Evolutionary conservation across 2,329 filamentous ascomycete species (phyloP).

Genomic region (Calonectria ilicicola): DNA sequence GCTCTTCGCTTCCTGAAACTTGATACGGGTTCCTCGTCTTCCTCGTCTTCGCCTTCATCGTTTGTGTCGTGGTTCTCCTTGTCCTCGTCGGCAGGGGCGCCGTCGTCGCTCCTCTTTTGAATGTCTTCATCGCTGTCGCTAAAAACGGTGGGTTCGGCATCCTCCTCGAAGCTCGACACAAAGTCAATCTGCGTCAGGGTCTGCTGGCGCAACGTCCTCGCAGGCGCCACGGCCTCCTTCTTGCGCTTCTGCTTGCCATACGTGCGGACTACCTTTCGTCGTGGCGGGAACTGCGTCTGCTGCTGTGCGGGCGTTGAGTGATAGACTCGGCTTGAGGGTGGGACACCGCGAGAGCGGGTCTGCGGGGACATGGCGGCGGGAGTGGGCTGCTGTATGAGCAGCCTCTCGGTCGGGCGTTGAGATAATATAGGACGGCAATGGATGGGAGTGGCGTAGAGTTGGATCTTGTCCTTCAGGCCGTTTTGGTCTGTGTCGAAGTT

Average conservation of each 20-base stretch:
- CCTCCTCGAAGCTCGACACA: constrained; percentile 50
- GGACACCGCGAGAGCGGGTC: constrained; percentile 52
- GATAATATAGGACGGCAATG: not conserved
- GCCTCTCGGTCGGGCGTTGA: not conserved
- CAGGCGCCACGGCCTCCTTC: constrained; percentile 31
- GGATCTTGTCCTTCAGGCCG: not conserved
- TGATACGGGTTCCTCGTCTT: constrained; percentile 39
- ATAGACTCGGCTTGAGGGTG: constrained; percentile 53
- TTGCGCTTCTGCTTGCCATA: constrained; percentile 45
- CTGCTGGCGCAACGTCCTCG: constrained; percentile 50
- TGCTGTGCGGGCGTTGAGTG: constrained; percentile 51
- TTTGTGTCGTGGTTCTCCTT: constrained; percentile 30
- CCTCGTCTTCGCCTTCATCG: constrained; percentile 31
- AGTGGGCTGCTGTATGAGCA: not conserved
- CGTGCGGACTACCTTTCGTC: constrained; percentile 49
- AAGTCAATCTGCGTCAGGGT: constrained; percentile 58
- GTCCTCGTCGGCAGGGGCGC: constrained; percentile 22
- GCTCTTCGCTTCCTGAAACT: constrained; percentile 40
- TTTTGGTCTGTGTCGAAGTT: not conserved
- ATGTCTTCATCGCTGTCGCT: constrained; percentile 45
- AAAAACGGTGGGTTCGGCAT: constrained; percentile 40
- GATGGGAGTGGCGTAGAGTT: not conserved
- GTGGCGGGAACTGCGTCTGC: constrained; percentile 54
- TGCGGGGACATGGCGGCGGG: constrained; percentile 49
- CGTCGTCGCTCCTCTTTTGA: constrained; percentile 16